A percentile compares a stretch with the other conserved stretches of the same genome.
Evolutionary conservation across 2,329 filamentous ascomycete genomes (phyloP).

Genomic region (Nothophaeocryptopus gaeumannii): DNA sequence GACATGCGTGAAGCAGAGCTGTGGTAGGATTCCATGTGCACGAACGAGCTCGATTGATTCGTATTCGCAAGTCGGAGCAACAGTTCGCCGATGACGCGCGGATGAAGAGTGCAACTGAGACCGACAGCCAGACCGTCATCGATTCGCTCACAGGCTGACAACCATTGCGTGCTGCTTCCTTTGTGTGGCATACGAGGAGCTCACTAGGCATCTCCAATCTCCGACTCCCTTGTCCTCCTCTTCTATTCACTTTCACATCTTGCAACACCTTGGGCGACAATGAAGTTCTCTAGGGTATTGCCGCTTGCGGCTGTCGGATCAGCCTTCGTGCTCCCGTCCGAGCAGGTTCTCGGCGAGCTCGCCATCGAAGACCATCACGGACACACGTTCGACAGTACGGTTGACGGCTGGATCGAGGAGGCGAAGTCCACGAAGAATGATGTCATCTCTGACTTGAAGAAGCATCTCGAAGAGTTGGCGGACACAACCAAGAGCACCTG

Average conservation of each 20-base stretch:
- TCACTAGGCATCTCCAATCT: conserved; percentile 3
- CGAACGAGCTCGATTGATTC: conserved; percentile 6
- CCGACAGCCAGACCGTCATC: conserved; percentile 14
- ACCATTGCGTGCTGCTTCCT: conserved; percentile 17
- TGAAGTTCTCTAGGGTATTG: conserved; percentile 51
- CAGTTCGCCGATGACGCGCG: conserved; percentile 7
- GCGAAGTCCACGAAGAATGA: conserved; percentile 38
- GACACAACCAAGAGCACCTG: conserved; percentile 21
- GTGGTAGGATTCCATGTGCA: conserved; percentile 5
- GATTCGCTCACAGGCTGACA: conserved; percentile 19
- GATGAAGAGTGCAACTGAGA: conserved; percentile 1
- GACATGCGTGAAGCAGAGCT: conserved; percentile 8
- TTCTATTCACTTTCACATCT: not conserved
- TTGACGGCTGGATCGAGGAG: conserved; percentile 29
- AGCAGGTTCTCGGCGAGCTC: conserved; percentile 47
- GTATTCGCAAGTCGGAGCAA: conserved; percentile 7
- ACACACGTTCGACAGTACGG: conserved; percentile 23
- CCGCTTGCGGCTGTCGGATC: conserved; percentile 50
- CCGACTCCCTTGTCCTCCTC: not conserved
- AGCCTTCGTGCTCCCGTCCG: conserved; percentile 54
- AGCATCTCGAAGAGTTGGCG: conserved; percentile 30
- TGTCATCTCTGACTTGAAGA: conserved; percentile 34
- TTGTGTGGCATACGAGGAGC: conserved; percentile 1
- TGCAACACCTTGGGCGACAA: conserved; percentile 29
- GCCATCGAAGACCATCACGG: conserved; percentile 38